Conservation (phyloP, 345 rosid species). For the Rhodamnia argentea region DNA sequence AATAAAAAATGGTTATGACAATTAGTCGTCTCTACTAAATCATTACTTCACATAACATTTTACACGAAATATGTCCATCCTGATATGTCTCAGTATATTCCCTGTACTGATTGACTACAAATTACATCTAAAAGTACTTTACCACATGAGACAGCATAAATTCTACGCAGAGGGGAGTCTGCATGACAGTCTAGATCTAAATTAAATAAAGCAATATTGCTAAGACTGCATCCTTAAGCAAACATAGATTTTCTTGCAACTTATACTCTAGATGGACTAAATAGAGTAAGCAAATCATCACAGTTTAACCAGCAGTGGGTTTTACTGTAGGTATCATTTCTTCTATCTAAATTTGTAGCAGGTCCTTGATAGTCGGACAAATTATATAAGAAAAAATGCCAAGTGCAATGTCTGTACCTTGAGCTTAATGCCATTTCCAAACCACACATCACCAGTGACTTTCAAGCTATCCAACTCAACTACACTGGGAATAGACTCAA, state of each 20-base stretch:
- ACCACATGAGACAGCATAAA: neutral
- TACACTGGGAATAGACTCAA: constrained; percentile 48
- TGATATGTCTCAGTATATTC: neutral
- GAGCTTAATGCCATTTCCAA: constrained; percentile 41
- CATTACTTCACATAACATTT: neutral
- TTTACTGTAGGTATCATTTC: neutral
- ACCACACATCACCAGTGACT: constrained; percentile 58
- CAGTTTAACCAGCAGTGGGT: neutral
- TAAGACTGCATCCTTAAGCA: neutral
- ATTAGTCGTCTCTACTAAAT: neutral
- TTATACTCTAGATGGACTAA: neutral
- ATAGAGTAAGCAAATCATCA: neutral
- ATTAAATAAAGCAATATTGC: neutral
- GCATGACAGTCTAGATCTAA: neutral
- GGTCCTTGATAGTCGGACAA: neutral
- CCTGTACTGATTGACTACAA: neutral
- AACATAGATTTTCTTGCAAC: neutral
- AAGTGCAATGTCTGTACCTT: constrained; percentile 25
- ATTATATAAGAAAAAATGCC: neutral
- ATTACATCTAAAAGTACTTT: neutral
- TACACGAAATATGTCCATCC: neutral
- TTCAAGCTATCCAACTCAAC: constrained; percentile 41
- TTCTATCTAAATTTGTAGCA: neutral
- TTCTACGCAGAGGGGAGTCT: neutral
- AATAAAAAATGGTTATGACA: neutral